These are phyloP conservation scores for Coriolopsis trogii DNA, from an alignment of 1,284 basidiomycete genomes.

Conservation along the genomic window DNA sequence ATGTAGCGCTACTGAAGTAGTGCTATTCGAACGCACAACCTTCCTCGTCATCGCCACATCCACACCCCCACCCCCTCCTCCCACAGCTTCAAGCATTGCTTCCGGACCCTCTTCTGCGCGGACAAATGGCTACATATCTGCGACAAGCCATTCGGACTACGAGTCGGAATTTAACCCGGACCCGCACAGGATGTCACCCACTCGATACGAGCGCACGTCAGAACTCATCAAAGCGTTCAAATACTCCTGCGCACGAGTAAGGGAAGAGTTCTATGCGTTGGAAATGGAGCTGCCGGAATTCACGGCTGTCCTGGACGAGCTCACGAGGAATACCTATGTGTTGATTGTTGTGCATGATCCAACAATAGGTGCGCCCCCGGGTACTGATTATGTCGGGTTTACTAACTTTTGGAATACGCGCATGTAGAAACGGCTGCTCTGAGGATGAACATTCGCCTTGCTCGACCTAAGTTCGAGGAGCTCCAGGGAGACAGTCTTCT, in stretches of 20 bases:
- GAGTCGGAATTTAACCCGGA: constrained; percentile 35
- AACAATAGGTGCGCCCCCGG: constrained; percentile 67
- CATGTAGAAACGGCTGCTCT: constrained; percentile 80
- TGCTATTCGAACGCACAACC: constrained; percentile 96
- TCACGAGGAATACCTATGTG: constrained; percentile 95
- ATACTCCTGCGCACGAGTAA: constrained; percentile 81
- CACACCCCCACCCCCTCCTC: constrained; percentile 34
- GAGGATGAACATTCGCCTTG: constrained; percentile 82
- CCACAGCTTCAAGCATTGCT: constrained; percentile 13
- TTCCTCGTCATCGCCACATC: constrained; percentile 95
- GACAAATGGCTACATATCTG: constrained; percentile 24
- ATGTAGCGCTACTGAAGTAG: constrained; percentile 90
- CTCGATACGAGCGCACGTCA: constrained; percentile 94
- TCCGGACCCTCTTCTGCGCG: constrained; percentile 33
- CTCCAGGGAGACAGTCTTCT: constrained; percentile 68
- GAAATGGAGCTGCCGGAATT: constrained; percentile 85
- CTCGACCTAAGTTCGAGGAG: constrained; percentile 82
- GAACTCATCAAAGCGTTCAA: constrained; percentile 97
- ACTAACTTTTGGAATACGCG: background rate
- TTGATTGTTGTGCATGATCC: constrained; percentile 89
- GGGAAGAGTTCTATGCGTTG: constrained; percentile 80
- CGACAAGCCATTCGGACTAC: constrained; percentile 11
- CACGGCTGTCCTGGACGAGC: constrained; percentile 91
- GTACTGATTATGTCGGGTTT: background rate
- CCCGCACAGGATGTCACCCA: constrained; percentile 64